Evolutionary conservation across 2,329 filamentous ascomycete species (phyloP).

Genomic region (Microdochium trichocladiopsis): DNA sequence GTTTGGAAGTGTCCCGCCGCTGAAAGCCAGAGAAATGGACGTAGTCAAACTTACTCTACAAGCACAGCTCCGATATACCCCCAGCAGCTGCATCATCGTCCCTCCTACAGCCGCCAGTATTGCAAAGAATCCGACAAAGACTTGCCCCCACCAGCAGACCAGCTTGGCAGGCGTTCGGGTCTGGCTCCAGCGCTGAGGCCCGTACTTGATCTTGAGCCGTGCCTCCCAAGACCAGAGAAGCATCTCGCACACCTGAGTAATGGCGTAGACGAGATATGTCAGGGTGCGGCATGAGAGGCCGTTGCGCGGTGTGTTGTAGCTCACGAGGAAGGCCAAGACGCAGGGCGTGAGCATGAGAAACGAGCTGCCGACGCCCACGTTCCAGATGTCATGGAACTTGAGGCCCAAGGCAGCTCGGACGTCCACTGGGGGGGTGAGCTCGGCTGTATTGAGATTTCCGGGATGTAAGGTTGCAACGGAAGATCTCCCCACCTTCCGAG

Average conservation of each 20-base stretch:
- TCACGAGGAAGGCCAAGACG: slow-evolving; percentile 22
- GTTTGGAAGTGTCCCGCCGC: too few relatives aligned
- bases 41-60: slow-evolving; percentile 13
- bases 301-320: slow-evolving; percentile 21
- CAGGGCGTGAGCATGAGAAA: slow-evolving; percentile 18
- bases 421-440: slow-evolving; percentile 3
- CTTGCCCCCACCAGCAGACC: slow-evolving; percentile 20
- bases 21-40: not conserved
- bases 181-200: slow-evolving; percentile 14
- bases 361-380: slow-evolving; percentile 11
- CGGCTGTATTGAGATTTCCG: not conserved
- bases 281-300: slow-evolving; percentile 24
- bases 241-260: slow-evolving; percentile 22
- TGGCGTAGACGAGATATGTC: slow-evolving; percentile 23
- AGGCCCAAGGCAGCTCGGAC: slow-evolving; percentile 12
- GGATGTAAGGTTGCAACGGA: not conserved
- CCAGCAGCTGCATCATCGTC: slow-evolving; percentile 19
- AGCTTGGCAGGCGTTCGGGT: slow-evolving; percentile 14
- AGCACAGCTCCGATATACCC: slow-evolving; percentile 18
- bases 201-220: slow-evolving; percentile 14
- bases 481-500: not conserved
- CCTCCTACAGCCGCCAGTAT: slow-evolving; percentile 19
- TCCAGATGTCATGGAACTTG: slow-evolving; percentile 11
- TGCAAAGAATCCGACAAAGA: slow-evolving; percentile 19
- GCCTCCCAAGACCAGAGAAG: slow-evolving; percentile 18